Conservation (phyloP, 495 filamentous ascomycete species). For the Lepraria neglecta region DNA sequence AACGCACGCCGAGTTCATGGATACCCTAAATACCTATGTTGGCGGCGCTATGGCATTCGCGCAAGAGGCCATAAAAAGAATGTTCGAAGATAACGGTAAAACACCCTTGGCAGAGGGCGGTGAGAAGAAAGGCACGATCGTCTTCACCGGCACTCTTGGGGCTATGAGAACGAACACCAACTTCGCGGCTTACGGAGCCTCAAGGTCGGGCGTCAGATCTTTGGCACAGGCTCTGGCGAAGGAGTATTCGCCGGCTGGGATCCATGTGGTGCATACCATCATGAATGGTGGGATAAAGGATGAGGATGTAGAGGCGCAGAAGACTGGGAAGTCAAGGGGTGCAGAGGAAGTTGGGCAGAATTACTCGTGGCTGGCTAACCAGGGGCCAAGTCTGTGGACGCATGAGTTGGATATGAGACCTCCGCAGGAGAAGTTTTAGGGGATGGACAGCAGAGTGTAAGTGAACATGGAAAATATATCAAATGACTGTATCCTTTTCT, state of each 20-base stretch:
- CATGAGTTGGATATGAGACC: slow-evolving; percentile 44
- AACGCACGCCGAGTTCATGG: slow-evolving; percentile 40
- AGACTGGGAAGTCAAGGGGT: slow-evolving; percentile 40
- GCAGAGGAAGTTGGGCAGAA: slow-evolving; percentile 42
- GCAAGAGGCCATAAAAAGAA: slow-evolving; percentile 38
- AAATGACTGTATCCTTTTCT: no score
- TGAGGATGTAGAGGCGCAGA: slow-evolving; percentile 38
- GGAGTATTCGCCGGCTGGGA: slow-evolving; percentile 41
- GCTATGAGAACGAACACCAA: slow-evolving; percentile 40
- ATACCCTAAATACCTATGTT: slow-evolving; percentile 38
- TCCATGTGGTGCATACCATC: slow-evolving; percentile 46
- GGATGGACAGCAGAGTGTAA: neutral
- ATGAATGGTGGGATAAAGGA: slow-evolving; percentile 42
- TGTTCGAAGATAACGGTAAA: slow-evolving; percentile 42
- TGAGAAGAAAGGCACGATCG: slow-evolving; percentile 43
- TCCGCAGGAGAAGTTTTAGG: slow-evolving; percentile 42
- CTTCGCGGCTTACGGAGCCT: slow-evolving; percentile 43
- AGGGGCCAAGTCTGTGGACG: slow-evolving; percentile 38
- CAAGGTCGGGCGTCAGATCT: slow-evolving; percentile 37
- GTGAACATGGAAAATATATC: no score
- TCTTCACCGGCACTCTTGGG: slow-evolving; percentile 45
- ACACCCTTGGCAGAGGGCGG: slow-evolving; percentile 34
- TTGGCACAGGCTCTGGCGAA: slow-evolving; percentile 42
- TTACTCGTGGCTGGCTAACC: slow-evolving; percentile 41
- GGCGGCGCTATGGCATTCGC: slow-evolving; percentile 45